These are phyloP conservation scores for Solanum hybrid DNA, from an alignment of 305 asterid species.

Conservation along the genomic window DNA sequence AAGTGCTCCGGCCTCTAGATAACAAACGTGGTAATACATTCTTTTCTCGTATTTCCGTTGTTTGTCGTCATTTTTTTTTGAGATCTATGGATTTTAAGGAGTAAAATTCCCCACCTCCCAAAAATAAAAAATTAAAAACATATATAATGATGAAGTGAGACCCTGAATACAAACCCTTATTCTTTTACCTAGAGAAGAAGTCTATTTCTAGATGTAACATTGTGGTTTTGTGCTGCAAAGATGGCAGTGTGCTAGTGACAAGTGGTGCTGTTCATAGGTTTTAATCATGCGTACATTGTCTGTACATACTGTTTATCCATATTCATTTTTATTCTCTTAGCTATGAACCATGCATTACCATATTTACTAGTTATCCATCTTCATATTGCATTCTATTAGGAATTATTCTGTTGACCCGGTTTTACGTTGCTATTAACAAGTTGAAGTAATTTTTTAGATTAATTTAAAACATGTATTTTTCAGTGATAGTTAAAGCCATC, in stretches of 20 bases:
- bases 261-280: neutral
- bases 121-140: neutral
- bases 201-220: neutral
- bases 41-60: neutral
- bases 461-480: neutral
- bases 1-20: constrained; percentile 94
- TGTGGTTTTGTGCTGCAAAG: neutral
- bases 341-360: neutral
- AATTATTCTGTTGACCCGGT: neutral
- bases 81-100: neutral
- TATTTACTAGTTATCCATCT: neutral
- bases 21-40: constrained; percentile 66
- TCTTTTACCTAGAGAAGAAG: neutral
- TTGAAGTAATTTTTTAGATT: neutral
- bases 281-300: neutral
- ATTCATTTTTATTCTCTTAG: neutral
- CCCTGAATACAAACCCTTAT: neutral
- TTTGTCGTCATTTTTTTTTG: neutral
- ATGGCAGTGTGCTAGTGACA: neutral
- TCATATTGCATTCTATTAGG: neutral
- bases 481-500: constrained; percentile 94
- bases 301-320: neutral
- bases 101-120: neutral
- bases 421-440: neutral
- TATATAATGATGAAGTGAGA: neutral